Percentiles rank a stretch among this genome's conserved stretches.
phyloP scores from a whole-genome alignment of 495 filamentous ascomycete species.

The Penicillium silybi region DNA sequence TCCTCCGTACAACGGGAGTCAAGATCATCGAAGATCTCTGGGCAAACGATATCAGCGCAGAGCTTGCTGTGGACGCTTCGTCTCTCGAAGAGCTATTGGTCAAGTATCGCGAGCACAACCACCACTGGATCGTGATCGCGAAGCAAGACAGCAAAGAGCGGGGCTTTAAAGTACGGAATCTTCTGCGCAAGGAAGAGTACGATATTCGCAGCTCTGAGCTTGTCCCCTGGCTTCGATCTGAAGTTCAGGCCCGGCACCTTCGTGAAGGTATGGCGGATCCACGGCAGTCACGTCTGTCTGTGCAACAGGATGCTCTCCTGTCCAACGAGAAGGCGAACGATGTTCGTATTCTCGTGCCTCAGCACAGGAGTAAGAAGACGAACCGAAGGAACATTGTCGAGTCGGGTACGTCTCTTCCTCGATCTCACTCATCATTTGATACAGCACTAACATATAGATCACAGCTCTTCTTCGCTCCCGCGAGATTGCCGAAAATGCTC shows the following conservation, averaged over 20 bases:
- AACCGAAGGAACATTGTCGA: constrained; percentile 84
- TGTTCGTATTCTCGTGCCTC: constrained; percentile 76
- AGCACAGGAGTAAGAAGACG: constrained; percentile 83
- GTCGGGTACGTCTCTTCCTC: constrained; percentile 45
- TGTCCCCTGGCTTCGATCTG: constrained; percentile 72
- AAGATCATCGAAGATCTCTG: constrained; percentile 77
- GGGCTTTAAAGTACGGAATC: constrained; percentile 69
- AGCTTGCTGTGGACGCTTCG: constrained; percentile 75
- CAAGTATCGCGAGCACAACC: constrained; percentile 66
- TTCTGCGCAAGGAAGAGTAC: constrained; percentile 73
- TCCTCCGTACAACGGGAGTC: constrained; percentile 69
- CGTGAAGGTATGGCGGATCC: constrained; percentile 49
- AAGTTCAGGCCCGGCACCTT: constrained; percentile 73
- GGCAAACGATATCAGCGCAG: constrained; percentile 81
- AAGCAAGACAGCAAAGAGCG: constrained; percentile 72
- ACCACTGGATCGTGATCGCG: constrained; percentile 82
- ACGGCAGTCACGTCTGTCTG: constrained; percentile 44
- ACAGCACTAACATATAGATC: constrained; percentile 12
- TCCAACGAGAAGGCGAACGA: constrained; percentile 56
- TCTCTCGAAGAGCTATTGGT: constrained; percentile 66
- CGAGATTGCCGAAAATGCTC: constrained; percentile 59
- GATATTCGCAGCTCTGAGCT: constrained; percentile 75
- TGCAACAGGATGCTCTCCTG: constrained; percentile 37
- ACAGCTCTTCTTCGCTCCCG: constrained; percentile 59
- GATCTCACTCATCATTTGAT: background rate